Conservation (phyloP, 352 stramenopile species). For the Phytophthora crassamura region DNA sequence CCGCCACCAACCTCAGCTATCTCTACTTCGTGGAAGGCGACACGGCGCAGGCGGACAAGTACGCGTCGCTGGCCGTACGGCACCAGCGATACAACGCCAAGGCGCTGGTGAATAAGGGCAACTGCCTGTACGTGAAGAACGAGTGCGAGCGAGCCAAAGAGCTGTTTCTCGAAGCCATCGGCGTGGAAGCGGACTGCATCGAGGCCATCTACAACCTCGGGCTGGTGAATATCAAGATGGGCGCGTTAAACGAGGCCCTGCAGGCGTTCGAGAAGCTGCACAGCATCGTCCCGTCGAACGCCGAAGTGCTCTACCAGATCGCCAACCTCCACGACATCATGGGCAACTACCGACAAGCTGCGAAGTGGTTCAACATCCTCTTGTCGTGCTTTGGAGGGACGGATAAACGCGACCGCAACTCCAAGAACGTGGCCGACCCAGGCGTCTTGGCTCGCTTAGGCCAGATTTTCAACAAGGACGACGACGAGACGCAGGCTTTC, state of each 20-base stretch:
- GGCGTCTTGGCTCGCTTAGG: slow-evolving; percentile 90
- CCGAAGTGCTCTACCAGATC: slow-evolving; percentile 96
- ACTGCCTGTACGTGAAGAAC: slow-evolving; percentile 95
- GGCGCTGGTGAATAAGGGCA: slow-evolving; percentile 98
- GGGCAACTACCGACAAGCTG: slow-evolving; percentile 85
- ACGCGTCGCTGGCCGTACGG: slow-evolving; percentile 91
- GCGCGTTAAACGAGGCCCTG: slow-evolving; percentile 90
- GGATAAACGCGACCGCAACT: slow-evolving; percentile 60
- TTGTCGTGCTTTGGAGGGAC: slow-evolving; percentile 91
- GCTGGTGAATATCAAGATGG: slow-evolving; percentile 90
- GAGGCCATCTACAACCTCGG: slow-evolving; percentile 98
- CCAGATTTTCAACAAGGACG: slow-evolving; percentile 95
- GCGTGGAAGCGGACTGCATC: slow-evolving; percentile 94
- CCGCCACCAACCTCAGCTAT: slow-evolving; percentile 96
- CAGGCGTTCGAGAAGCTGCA: slow-evolving; percentile 98
- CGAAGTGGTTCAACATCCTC: slow-evolving; percentile 96
- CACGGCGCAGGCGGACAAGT: slow-evolving; percentile 91
- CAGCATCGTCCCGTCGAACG: slow-evolving; percentile 93
- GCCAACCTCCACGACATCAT: slow-evolving; percentile 94
- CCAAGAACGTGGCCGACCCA: slow-evolving; percentile 78
- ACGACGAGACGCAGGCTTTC: slow-evolving; percentile 95
- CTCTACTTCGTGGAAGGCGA: slow-evolving; percentile 97
- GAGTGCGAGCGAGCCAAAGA: slow-evolving; percentile 95
- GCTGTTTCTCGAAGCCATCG: slow-evolving; percentile 95
- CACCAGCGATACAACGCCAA: slow-evolving; percentile 97